These are phyloP conservation scores for Amesomyces nigricolor DNA, from an alignment of 2,329 filamentous ascomycete genomes.

Conservation along the genomic window DNA sequence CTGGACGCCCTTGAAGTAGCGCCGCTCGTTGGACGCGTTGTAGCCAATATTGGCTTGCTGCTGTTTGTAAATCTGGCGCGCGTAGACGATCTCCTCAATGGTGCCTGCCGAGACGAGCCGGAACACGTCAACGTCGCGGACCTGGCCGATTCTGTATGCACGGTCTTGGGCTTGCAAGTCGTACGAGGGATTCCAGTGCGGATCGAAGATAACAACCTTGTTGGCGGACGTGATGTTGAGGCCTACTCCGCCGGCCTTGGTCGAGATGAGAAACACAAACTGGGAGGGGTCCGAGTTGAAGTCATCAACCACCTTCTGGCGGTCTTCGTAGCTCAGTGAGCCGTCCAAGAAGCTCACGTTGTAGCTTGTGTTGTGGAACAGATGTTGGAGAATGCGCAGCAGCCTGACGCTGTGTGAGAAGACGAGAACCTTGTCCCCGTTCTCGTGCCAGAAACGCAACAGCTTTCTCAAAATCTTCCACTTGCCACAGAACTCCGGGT, in stretches of 20 bases:
- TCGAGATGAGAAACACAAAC: constrained; percentile 95
- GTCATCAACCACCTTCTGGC: constrained; percentile 74
- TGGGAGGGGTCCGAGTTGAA: constrained; percentile 85
- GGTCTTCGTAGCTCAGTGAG: constrained; percentile 73
- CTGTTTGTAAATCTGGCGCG: constrained; percentile 96
- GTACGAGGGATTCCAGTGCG: constrained; percentile 94
- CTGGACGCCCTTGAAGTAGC: constrained; percentile 94
- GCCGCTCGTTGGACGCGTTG: constrained; percentile 81
- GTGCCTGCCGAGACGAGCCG: constrained; percentile 85
- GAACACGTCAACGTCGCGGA: constrained; percentile 90
- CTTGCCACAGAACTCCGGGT: constrained; percentile 91
- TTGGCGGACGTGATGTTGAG: constrained; percentile 97
- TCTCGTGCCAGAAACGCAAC: constrained; percentile 81
- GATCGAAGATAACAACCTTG: constrained; percentile 95
- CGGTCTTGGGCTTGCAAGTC: constrained; percentile 95
- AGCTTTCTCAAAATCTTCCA: constrained; percentile 89
- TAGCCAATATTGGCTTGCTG: constrained; percentile 98
- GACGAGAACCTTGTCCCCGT: constrained; percentile 89
- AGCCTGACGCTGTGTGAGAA: constrained; percentile 90
- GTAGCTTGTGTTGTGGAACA: constrained; percentile 86
- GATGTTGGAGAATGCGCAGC: constrained; percentile 72
- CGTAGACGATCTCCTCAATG: constrained; percentile 95
- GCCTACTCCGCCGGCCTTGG: constrained; percentile 85
- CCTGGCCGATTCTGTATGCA: constrained; percentile 92
- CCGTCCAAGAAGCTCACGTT: constrained; percentile 90